A percentile compares a stretch with the other conserved stretches of the same genome.
Evolutionary conservation across 164 flowering plant genomes (phyloP).

Genomic region (Chimonanthus salicifolius): DNA sequence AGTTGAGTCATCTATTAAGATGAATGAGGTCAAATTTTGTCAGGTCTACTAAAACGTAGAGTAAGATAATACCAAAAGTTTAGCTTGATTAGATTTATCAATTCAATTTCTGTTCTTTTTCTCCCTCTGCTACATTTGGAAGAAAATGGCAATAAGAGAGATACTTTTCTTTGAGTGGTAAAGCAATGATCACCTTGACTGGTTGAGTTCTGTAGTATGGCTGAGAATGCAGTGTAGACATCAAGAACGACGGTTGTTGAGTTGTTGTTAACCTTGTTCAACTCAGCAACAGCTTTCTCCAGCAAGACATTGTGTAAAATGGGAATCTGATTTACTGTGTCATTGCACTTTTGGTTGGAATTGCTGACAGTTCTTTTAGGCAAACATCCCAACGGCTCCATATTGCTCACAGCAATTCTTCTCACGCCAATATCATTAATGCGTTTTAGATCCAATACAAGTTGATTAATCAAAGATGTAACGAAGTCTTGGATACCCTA

Average conservation of each 20-base stretch:
- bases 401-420: conserved; percentile 39
- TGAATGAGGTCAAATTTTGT: no score
- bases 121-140: not conserved
- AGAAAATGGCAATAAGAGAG: not conserved
- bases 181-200: conserved; percentile 20
- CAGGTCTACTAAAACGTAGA: no score
- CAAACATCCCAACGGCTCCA: conserved; percentile 70
- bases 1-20: no score
- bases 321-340: conserved; percentile 29
- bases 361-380: conserved; percentile 31
- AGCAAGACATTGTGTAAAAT: conserved; percentile 50
- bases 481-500: conserved; percentile 49
- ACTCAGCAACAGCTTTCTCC: conserved; percentile 37
- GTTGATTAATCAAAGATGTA: conserved; percentile 43
- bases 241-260: conserved; percentile 42
- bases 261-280: conserved; percentile 34
- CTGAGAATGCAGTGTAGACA: conserved; percentile 45
- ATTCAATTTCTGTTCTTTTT: not conserved
- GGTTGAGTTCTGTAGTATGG: conserved; percentile 28
- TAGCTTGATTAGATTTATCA: no score
- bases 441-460: conserved; percentile 36
- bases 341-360: conserved; percentile 41
- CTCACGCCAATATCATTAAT: conserved; percentile 42
- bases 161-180: not conserved
- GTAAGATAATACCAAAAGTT: no score